phyloP scores from a whole-genome alignment of 1,284 basidiomycete species.

The Cryptococcus wingfieldii region DNA sequence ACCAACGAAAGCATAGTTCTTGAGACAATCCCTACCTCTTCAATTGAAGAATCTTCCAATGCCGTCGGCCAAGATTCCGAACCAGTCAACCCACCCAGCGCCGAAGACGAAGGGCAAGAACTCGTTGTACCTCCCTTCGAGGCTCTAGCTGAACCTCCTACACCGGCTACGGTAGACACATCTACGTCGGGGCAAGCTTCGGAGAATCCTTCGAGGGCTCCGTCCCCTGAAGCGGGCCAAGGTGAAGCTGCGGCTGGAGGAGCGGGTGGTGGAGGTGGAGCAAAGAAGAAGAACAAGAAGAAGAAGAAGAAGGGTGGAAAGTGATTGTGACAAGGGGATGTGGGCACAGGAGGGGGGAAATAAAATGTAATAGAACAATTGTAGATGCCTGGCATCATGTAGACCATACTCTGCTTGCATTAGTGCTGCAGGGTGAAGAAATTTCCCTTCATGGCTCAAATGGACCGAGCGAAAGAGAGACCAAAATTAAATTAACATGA shows the following conservation, averaged over 20 bases:
- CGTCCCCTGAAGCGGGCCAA: conserved; percentile 9
- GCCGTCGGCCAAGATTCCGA: too few relatives aligned
- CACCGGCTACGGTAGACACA: background rate
- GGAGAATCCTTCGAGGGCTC: conserved; percentile 11
- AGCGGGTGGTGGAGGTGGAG: conserved; percentile 17
- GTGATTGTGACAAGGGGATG: conserved; percentile 39
- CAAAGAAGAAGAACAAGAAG: conserved; percentile 44
- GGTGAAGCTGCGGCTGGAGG: background rate
- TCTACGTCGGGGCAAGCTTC: conserved; percentile 1
- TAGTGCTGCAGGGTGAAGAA: background rate
- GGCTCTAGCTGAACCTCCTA: background rate
- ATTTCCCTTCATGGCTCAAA: too few relatives aligned
- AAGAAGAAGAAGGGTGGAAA: conserved; percentile 19
- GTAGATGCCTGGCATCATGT: background rate
- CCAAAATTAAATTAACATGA: background rate
- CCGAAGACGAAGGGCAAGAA: too few relatives aligned
- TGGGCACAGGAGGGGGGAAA: conserved; percentile 30
- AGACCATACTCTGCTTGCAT: too few relatives aligned
- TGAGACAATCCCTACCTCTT: too few relatives aligned
- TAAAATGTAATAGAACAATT: background rate
- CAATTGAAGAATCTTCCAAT: too few relatives aligned
- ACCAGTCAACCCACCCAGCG: too few relatives aligned
- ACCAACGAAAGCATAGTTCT: too few relatives aligned
- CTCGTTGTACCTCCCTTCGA: background rate
- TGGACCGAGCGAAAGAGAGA: too few relatives aligned